These are phyloP conservation scores for Ambrosiella beaveri DNA, from an alignment of 2,329 filamentous ascomycete genomes.

Conservation along the genomic window DNA sequence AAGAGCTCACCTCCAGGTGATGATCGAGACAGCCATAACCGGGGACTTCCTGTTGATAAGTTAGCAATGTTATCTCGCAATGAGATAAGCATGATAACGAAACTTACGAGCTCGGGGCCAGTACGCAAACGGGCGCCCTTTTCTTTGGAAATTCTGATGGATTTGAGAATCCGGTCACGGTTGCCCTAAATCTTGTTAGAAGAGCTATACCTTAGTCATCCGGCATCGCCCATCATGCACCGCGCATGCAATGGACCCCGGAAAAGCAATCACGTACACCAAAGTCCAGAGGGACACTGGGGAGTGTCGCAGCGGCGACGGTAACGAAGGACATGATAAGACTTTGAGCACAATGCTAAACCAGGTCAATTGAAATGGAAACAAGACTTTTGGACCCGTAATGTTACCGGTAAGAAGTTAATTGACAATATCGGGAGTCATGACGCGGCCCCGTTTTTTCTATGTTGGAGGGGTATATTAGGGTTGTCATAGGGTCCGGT, in stretches of 20 bases:
- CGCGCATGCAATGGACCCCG: neutral
- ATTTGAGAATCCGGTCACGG: conserved; percentile 42
- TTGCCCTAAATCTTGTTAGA: conserved; percentile 30
- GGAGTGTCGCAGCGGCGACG: conserved; percentile 21
- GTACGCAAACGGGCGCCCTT: conserved; percentile 44
- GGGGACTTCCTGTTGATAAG: conserved; percentile 19
- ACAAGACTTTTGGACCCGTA: neutral
- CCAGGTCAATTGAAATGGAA: neutral
- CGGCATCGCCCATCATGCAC: too few relatives aligned
- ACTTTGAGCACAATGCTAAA: neutral
- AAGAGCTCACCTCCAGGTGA: conserved; percentile 16
- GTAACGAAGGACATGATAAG: conserved; percentile 20
- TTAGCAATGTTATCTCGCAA: conserved; percentile 1
- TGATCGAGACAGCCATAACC: conserved; percentile 21
- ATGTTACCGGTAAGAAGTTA: too few relatives aligned
- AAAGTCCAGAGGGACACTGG: conserved; percentile 36
- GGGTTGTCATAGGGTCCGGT: too few relatives aligned
- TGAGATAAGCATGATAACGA: neutral
- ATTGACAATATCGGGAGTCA: too few relatives aligned
- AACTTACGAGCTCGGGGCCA: conserved; percentile 27
- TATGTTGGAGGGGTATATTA: too few relatives aligned
- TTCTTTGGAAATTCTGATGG: conserved; percentile 41
- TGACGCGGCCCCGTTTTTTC: too few relatives aligned
- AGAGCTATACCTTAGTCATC: neutral
- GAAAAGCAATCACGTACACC: conserved; percentile 17